phyloP scores from a whole-genome alignment of 1,139 yeast genomes.

The Lodderomyces orthopsilosis region DNA sequence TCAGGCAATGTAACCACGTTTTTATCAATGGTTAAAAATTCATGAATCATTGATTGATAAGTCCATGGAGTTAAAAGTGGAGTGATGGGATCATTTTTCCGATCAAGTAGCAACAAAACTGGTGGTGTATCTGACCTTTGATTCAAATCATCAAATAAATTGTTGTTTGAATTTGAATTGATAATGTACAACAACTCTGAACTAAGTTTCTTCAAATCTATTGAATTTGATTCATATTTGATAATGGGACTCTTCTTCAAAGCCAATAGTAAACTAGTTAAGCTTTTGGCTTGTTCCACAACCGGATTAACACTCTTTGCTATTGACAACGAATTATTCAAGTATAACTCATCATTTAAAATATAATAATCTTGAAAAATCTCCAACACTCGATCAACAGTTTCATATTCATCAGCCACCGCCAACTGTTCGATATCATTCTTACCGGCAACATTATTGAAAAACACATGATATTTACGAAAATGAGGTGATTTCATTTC shows the following conservation, averaged over 20 bases:
- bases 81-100: slow-evolving; percentile 88
- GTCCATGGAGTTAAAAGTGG: slow-evolving; percentile 96
- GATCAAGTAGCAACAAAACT: slow-evolving; percentile 70
- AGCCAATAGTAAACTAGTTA: slow-evolving; percentile 68
- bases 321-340: slow-evolving; percentile 10
- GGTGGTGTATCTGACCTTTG: slow-evolving; percentile 64
- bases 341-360: slow-evolving; percentile 65
- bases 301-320: slow-evolving; percentile 15
- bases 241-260: slow-evolving; percentile 75
- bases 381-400: slow-evolving; percentile 72
- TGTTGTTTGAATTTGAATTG: slow-evolving; percentile 52
- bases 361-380: slow-evolving; percentile 80
- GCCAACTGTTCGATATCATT: slow-evolving; percentile 81
- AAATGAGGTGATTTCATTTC: slow-evolving; percentile 82
- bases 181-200: slow-evolving; percentile 63
- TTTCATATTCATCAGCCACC: slow-evolving; percentile 84
- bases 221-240: slow-evolving; percentile 68
- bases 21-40: slow-evolving; percentile 74
- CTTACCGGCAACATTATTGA: slow-evolving; percentile 73
- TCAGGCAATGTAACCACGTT: slow-evolving; percentile 66
- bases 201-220: slow-evolving; percentile 63
- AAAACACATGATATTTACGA: slow-evolving; percentile 68
- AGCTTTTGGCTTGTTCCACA: slow-evolving; percentile 51
- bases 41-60: slow-evolving; percentile 96
- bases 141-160: slow-evolving; percentile 67